Evolutionary conservation across 2,329 filamentous ascomycete genomes (phyloP).

Genomic region (Trichoderma koningii): DNA sequence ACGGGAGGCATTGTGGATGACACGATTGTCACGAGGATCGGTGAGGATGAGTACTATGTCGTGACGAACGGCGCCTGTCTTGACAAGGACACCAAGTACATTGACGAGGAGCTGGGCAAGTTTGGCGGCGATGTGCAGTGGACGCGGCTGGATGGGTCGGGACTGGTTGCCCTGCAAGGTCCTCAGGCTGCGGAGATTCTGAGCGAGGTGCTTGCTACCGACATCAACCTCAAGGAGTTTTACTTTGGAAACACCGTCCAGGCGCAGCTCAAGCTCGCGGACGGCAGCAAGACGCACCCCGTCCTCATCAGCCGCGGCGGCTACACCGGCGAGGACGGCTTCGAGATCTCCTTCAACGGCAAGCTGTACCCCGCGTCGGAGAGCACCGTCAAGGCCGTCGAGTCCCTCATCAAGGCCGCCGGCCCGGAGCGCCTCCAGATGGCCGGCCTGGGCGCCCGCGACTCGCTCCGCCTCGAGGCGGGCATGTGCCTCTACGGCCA

Average conservation of each 20-base stretch:
- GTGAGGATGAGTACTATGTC: slow-evolving; percentile 77
- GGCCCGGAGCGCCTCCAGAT: slow-evolving; percentile 67
- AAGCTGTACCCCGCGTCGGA: slow-evolving; percentile 45
- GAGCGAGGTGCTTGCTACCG: slow-evolving; percentile 58
- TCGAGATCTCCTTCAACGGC: slow-evolving; percentile 80
- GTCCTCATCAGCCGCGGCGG: slow-evolving; percentile 79
- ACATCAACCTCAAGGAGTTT: slow-evolving; percentile 63
- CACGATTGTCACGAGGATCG: slow-evolving; percentile 83
- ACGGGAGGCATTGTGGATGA: slow-evolving; percentile 95
- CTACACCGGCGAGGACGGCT: slow-evolving; percentile 97
- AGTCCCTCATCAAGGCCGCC: slow-evolving; percentile 67
- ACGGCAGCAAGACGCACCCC: slow-evolving; percentile 46
- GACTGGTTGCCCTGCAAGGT: slow-evolving; percentile 87
- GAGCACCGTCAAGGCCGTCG: slow-evolving; percentile 58
- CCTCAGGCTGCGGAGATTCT: slow-evolving; percentile 74
- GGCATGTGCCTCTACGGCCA: slow-evolving; percentile 99
- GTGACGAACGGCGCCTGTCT: slow-evolving; percentile 94
- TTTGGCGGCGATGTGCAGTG: slow-evolving; percentile 61
- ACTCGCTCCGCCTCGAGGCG: slow-evolving; percentile 90
- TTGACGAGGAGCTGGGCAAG: slow-evolving; percentile 67
- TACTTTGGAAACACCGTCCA: slow-evolving; percentile 79
- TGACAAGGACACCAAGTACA: slow-evolving; percentile 81
- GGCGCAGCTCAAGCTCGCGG: slow-evolving; percentile 64
- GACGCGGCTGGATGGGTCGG: slow-evolving; percentile 70
- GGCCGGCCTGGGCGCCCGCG: slow-evolving; percentile 85